phyloP scores from a whole-genome alignment of 352 stramenopile species.

The Elongisporangium anandrum region DNA sequence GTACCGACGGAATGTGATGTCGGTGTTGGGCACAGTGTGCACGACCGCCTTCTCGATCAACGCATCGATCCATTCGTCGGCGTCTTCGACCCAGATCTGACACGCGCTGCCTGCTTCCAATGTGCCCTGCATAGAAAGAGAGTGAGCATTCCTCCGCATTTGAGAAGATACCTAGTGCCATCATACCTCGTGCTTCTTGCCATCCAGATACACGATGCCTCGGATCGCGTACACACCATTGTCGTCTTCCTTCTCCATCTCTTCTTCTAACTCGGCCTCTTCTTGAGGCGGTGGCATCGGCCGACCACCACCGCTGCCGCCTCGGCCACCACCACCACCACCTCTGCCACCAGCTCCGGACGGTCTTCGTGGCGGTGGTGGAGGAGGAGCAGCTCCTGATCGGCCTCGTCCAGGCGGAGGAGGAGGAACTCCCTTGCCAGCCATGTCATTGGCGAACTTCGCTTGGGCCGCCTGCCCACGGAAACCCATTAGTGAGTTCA shows the following conservation, averaged over 20 bases:
- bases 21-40: slow-evolving; percentile 65
- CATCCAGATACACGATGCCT: slow-evolving; percentile 75
- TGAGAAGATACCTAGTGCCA: background rate
- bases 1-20: slow-evolving; percentile 51
- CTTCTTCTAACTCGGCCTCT: slow-evolving; percentile 12
- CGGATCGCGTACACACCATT: slow-evolving; percentile 66
- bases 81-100: slow-evolving; percentile 77
- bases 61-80: slow-evolving; percentile 71
- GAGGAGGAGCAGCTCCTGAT: background rate
- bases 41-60: slow-evolving; percentile 61
- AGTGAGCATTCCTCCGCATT: background rate
- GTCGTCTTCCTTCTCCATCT: slow-evolving; percentile 48
- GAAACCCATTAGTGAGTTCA: slow-evolving; percentile 4
- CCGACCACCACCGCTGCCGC: background rate
- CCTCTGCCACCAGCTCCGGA: background rate
- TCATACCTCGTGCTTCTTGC: slow-evolving; percentile 58
- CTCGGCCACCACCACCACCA: background rate
- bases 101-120: slow-evolving; percentile 65
- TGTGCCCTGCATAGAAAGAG: slow-evolving; percentile 19
- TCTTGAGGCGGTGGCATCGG: background rate
- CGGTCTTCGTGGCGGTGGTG: slow-evolving; percentile 5
- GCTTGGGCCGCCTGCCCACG: slow-evolving; percentile 34
- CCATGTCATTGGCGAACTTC: slow-evolving; percentile 58
- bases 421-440: slow-evolving; percentile 19
- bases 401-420: slow-evolving; percentile 17